A percentile compares a stretch with the other conserved stretches of the same genome.
Conservation (phyloP, 2,329 filamentous ascomycete species). For the Xylaria sp. region DNA sequence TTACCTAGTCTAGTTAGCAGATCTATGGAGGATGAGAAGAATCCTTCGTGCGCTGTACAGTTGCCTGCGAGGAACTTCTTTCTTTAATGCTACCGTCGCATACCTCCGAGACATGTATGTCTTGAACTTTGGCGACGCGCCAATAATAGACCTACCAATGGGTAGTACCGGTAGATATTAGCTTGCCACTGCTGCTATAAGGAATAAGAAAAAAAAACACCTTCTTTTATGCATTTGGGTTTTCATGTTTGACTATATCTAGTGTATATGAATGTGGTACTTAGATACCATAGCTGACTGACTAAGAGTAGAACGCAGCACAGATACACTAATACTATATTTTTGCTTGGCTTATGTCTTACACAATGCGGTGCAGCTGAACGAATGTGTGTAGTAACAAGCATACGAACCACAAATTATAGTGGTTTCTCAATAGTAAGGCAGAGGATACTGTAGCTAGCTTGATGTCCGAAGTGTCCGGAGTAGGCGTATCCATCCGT, state of each 20-base stretch:
- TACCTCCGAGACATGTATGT: constrained; percentile 8
- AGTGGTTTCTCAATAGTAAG: background rate
- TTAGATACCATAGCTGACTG: too few relatives aligned
- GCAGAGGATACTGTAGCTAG: background rate
- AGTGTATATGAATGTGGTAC: background rate
- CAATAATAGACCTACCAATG: constrained; percentile 6
- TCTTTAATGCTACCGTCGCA: background rate
- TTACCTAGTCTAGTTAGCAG: background rate
- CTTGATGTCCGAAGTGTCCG: background rate
- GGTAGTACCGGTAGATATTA: too few relatives aligned
- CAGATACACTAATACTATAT: too few relatives aligned
- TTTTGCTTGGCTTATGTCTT: too few relatives aligned
- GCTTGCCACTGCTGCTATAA: background rate
- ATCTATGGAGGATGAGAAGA: background rate
- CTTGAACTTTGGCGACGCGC: background rate
- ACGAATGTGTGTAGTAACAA: background rate
- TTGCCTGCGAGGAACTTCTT: constrained; percentile 1
- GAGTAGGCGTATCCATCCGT: background rate
- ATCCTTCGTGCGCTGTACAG: background rate
- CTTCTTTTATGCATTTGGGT: background rate
- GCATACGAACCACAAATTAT: background rate
- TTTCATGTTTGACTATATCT: background rate
- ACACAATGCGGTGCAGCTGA: too few relatives aligned
- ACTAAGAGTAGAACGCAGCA: background rate
- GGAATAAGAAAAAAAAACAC: background rate